Conservation (phyloP, 2,329 filamentous ascomycete species). For the Plenodomus lindquistii region DNA sequence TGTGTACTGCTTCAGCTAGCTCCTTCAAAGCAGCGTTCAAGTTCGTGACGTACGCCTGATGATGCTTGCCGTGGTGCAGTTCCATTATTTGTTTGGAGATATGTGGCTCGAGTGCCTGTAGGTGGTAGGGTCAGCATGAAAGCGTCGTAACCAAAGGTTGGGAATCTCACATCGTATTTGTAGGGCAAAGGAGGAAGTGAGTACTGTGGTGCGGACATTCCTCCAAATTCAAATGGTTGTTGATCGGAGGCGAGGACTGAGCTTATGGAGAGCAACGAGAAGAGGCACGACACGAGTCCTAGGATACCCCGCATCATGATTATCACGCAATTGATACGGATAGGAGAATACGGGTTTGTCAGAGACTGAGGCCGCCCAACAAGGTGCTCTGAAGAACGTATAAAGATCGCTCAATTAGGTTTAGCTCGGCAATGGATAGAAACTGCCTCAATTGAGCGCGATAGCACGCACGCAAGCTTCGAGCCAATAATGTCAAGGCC, state of each 20-base stretch:
- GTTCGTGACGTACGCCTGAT: conserved; percentile 77
- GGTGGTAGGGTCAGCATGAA: conserved; percentile 10
- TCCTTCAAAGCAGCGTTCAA: conserved; percentile 69
- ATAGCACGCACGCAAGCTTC: conserved; percentile 54
- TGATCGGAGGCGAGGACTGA: conserved; percentile 31
- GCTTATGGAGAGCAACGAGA: conserved; percentile 15
- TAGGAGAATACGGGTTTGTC: conserved; percentile 16
- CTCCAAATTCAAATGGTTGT: conserved; percentile 41
- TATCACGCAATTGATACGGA: conserved; percentile 12
- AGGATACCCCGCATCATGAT: conserved; percentile 32
- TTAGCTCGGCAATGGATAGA: conserved; percentile 11
- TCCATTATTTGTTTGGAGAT: conserved; percentile 82
- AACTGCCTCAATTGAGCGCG: conserved; percentile 41
- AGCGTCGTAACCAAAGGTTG: neutral
- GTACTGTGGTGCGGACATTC: conserved; percentile 53
- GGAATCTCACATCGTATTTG: conserved; percentile 66
- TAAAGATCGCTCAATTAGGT: conserved; percentile 17
- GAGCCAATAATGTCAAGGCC: conserved; percentile 56
- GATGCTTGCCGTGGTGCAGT: conserved; percentile 78
- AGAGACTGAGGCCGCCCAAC: conserved; percentile 24
- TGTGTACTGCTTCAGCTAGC: conserved; percentile 60
- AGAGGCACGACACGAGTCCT: conserved; percentile 14
- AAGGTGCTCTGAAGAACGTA: conserved; percentile 40
- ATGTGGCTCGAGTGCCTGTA: conserved; percentile 69
- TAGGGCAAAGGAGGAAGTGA: conserved; percentile 69